A percentile compares a stretch with the other conserved stretches of the same genome.
Conservation (phyloP, 192 early-diverging fungal species). For the Polychytrium aggregatum region DNA sequence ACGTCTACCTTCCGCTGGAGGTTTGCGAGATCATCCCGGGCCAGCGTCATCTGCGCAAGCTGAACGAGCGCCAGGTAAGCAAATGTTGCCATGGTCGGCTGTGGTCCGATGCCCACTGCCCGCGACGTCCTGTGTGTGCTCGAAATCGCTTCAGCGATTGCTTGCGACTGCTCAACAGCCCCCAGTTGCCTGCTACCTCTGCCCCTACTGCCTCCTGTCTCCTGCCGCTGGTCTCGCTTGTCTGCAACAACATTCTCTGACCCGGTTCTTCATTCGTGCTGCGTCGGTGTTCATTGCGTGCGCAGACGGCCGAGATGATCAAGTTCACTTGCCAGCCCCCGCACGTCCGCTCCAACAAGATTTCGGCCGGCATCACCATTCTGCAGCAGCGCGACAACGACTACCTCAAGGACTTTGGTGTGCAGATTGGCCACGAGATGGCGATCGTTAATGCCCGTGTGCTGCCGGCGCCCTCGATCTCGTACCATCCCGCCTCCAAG, state of each 20-base stretch:
- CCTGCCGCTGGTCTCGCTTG: too few relatives aligned
- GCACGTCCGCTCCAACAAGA: conserved; percentile 71
- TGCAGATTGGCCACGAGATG: conserved; percentile 56
- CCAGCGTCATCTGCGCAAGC: conserved; percentile 70
- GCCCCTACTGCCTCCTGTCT: too few relatives aligned
- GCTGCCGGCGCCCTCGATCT: conserved; percentile 66
- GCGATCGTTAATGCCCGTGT: conserved; percentile 62
- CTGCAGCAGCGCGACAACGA: conserved; percentile 60
- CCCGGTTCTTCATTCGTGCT: not conserved
- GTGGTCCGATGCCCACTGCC: too few relatives aligned
- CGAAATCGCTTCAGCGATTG: not conserved
- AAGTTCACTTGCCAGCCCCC: conserved; percentile 81
- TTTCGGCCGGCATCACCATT: conserved; percentile 58
- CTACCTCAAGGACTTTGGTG: conserved; percentile 65
- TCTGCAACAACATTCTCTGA: too few relatives aligned
- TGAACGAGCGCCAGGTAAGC: conserved; percentile 57
- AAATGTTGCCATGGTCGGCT: too few relatives aligned
- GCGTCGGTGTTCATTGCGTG: not conserved
- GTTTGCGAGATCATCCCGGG: conserved; percentile 73
- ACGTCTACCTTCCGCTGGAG: conserved; percentile 77
- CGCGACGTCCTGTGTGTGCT: too few relatives aligned
- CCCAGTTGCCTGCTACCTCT: too few relatives aligned
- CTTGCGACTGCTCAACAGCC: too few relatives aligned
- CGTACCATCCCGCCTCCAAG: conserved; percentile 52
- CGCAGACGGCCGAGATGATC: conserved; percentile 90